Evolutionary conservation across 2,329 filamentous ascomycete genomes (phyloP).

Genomic region (Arthrobotrys conoides): DNA sequence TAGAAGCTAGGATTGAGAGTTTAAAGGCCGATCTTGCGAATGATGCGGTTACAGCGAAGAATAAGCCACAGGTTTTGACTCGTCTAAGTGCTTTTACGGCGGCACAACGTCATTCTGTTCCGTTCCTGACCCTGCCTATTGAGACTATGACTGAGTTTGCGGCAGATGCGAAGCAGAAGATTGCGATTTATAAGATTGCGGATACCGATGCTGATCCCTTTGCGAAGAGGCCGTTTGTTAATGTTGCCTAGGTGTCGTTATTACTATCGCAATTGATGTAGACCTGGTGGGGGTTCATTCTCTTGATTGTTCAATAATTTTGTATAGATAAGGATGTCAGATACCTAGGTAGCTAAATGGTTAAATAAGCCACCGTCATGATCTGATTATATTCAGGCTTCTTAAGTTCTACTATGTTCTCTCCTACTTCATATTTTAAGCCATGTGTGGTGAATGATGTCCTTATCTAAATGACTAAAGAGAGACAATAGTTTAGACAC

Average conservation of each 20-base stretch:
- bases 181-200: slow-evolving; percentile 17
- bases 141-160: slow-evolving; percentile 31
- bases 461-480: too few relatives aligned
- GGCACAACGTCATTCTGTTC: slow-evolving; percentile 8
- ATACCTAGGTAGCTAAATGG: too few relatives aligned
- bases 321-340: too few relatives aligned
- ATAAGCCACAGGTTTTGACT: slow-evolving; percentile 11
- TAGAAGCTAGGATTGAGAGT: slow-evolving; percentile 18
- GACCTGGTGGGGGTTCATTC: too few relatives aligned
- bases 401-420: too few relatives aligned
- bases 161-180: slow-evolving; percentile 5
- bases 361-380: too few relatives aligned
- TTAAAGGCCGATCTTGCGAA: slow-evolving; percentile 19
- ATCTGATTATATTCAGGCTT: too few relatives aligned
- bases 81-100: slow-evolving; percentile 28
- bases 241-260: slow-evolving; percentile 5
- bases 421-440: too few relatives aligned
- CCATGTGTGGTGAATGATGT: too few relatives aligned
- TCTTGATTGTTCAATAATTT: too few relatives aligned
- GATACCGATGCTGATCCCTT: slow-evolving; percentile 40
- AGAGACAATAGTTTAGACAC: too few relatives aligned
- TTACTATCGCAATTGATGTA: too few relatives aligned
- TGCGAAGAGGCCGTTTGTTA: slow-evolving; percentile 23
- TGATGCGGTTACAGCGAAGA: not conserved
- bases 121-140: slow-evolving; percentile 21